Evolutionary conservation across 2,329 filamentous ascomycete genomes (phyloP).

Genomic region (Alternaria gansuensis): DNA sequence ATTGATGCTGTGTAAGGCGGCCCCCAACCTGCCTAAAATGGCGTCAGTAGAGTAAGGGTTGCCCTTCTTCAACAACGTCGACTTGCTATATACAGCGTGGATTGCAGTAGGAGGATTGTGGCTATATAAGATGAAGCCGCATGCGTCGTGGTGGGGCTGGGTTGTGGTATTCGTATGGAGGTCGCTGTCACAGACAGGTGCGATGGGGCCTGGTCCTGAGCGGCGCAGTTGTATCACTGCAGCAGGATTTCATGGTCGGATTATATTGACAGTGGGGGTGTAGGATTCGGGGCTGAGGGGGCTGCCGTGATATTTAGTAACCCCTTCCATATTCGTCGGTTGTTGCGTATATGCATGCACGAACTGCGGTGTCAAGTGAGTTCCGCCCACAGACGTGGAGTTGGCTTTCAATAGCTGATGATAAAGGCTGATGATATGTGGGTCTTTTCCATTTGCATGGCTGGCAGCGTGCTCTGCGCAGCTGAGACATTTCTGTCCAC

Average conservation of each 20-base stretch:
- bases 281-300: neutral
- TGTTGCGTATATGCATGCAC: neutral
- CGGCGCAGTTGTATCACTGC: neutral
- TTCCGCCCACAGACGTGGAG: neutral
- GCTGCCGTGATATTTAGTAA: neutral
- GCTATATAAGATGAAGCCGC: neutral
- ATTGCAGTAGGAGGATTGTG: neutral
- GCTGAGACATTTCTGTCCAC: neutral
- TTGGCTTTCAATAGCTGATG: neutral
- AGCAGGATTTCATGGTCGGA: neutral
- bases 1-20: constrained; percentile 1
- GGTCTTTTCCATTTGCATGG: neutral
- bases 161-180: neutral
- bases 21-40: neutral
- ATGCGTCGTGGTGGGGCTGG: neutral
- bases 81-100: neutral
- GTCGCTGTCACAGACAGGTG: neutral
- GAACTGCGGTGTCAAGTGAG: neutral
- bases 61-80: neutral
- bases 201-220: neutral
- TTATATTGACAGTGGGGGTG: constrained; percentile 1
- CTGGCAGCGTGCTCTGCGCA: neutral
- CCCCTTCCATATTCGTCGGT: neutral
- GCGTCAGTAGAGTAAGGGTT: constrained; percentile 1
- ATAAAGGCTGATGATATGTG: neutral